Base-by-base conservation (phyloP, 148 eudicot species). In the Amaranthus hypochondriacus region DNA sequence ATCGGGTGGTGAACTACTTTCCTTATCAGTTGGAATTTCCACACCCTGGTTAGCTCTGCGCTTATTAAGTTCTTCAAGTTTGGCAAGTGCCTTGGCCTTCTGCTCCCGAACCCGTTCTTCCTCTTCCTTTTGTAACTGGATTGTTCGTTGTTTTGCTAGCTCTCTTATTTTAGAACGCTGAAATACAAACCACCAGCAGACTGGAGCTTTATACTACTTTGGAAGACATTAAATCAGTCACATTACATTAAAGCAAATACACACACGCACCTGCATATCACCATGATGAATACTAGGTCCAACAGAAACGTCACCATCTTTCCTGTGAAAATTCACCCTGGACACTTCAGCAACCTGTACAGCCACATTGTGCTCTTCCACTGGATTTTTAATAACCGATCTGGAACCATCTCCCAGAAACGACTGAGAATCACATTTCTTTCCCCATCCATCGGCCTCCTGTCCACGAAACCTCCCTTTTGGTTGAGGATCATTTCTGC, bases 51-150 rank as follows among this genome's bases (percentile, higher is more conserved):
- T 78, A 62, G 70, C 87, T 79, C 84, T 84, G 62, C 97, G 96
- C 72, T 88, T 78, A 74, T 95, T 83, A 83, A 96, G 79, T 79
- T 96, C 99, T 76, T 92, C 94, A 76, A 96, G 82, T 82, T 96
- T 96, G 62, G 96, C 99, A 61, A 75, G 80, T 75, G 97, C 99
- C 86, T 92, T 96, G 47, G 97, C 99, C 79, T 84, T 92, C 86
- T 87, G 99, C 73, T 96, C 96, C 81, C 87, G 85, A 21, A 68
- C 85, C 39, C 97, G 81, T 77, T 92, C 97, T 80, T 96, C 97
- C 82, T 96, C 99, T 83, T 92, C 99, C 87, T 85, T 86, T 80
- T 90, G 94, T 48, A 83, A 81, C 77, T 90, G 90, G 56, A 83
- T 78, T 64, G 91, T 91, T 72, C 96, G 92, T 74, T 92, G 96